phyloP scores from a whole-genome alignment of 805 yeast species.

The Metschnikowia similis region DNA sequence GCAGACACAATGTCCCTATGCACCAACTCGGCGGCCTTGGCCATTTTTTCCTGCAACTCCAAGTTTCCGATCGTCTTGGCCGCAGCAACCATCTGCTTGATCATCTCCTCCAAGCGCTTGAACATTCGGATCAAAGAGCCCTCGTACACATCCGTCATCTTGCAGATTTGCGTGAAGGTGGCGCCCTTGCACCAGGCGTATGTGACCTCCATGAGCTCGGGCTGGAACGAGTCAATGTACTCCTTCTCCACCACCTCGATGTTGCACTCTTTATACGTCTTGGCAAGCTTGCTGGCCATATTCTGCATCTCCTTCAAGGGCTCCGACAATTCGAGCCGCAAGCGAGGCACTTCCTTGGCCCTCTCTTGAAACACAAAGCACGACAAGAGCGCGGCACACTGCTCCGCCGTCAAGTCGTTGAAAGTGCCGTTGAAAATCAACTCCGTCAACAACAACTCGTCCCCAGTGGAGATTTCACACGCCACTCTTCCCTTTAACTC shows the following conservation, averaged over 20 bases:
- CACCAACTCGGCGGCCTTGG: constrained; percentile 73
- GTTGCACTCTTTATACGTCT: constrained; percentile 83
- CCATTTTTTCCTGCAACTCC: constrained; percentile 85
- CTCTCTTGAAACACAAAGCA: constrained; percentile 97
- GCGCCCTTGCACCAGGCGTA: constrained; percentile 97
- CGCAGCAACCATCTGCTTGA: constrained; percentile 85
- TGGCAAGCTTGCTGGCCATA: constrained; percentile 88
- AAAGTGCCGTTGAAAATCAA: constrained; percentile 93
- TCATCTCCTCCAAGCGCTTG: constrained; percentile 87
- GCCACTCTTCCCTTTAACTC: constrained; percentile 97
- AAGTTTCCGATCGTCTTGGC: constrained; percentile 92
- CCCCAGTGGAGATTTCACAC: constrained; percentile 91
- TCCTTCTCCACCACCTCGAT: constrained; percentile 88
- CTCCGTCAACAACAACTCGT: constrained; percentile 81
- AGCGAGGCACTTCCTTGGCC: constrained; percentile 80
- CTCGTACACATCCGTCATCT: constrained; percentile 98
- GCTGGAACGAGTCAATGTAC: constrained; percentile 85
- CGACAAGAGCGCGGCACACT: constrained; percentile 85
- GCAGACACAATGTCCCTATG: constrained; percentile 97
- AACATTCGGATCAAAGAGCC: constrained; percentile 94
- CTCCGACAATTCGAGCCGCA: constrained; percentile 87
- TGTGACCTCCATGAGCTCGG: constrained; percentile 95
- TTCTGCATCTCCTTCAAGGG: constrained; percentile 86
- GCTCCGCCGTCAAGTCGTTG: constrained; percentile 81
- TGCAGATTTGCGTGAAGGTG: constrained; percentile 91